phyloP scores from a whole-genome alignment of 768 basidiomycete genomes.

The Hortiboletus campestris region DNA sequence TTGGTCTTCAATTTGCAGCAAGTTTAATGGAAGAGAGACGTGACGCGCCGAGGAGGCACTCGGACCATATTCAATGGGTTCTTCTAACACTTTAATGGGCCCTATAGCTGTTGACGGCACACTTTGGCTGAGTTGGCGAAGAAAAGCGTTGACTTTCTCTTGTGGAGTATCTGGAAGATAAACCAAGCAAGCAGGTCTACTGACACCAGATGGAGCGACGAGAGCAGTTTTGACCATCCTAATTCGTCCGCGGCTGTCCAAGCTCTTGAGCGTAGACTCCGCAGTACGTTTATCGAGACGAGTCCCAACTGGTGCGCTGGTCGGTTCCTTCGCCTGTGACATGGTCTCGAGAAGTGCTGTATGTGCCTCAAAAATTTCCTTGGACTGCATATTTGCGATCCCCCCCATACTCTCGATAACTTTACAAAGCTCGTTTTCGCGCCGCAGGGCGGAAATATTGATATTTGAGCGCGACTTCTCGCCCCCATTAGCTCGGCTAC shows the following conservation, averaged over 20 bases:
- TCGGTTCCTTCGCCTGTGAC: slow-evolving; percentile 58
- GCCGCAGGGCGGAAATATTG: slow-evolving; percentile 75
- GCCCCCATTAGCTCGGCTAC: slow-evolving; percentile 13
- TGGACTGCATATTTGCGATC: slow-evolving; percentile 60
- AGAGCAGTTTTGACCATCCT: slow-evolving; percentile 69
- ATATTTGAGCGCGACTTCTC: slow-evolving; percentile 37
- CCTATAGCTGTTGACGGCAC: slow-evolving; percentile 27
- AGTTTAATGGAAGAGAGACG: slow-evolving; percentile 40
- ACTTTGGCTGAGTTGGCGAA: slow-evolving; percentile 49
- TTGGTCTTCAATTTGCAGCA: slow-evolving; percentile 47
- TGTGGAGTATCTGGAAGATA: slow-evolving; percentile 61
- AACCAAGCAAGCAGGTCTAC: slow-evolving; percentile 56
- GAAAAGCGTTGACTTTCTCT: slow-evolving; percentile 54
- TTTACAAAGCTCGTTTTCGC: slow-evolving; percentile 76
- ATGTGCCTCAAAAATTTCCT: slow-evolving; percentile 70
- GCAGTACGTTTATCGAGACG: slow-evolving; percentile 75
- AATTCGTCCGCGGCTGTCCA: slow-evolving; percentile 67
- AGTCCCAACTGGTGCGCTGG: slow-evolving; percentile 67
- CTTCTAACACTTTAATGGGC: slow-evolving; percentile 50
- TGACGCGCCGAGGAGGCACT: slow-evolving; percentile 31
- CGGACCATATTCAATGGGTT: slow-evolving; percentile 55
- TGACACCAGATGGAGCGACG: slow-evolving; percentile 55
- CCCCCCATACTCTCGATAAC: slow-evolving; percentile 68
- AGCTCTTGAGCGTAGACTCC: slow-evolving; percentile 50
- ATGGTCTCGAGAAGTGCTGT: slow-evolving; percentile 58